Evolutionary conservation across 257 asterid species (phyloP).

Genomic region (Solanum dulcamara): DNA sequence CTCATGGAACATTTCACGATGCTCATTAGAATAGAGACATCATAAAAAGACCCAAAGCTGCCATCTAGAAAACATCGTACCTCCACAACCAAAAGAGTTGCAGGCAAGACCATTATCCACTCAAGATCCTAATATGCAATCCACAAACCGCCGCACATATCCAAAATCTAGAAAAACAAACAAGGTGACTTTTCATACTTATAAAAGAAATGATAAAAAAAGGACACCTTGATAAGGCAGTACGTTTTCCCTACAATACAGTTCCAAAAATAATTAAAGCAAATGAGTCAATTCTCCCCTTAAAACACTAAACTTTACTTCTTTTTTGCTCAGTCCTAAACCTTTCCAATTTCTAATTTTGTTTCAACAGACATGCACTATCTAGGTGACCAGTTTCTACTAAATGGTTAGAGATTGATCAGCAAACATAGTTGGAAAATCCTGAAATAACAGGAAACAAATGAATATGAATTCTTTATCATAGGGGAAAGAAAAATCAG

Average conservation of each 20-base stretch:
- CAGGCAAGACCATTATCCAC: conserved; percentile 55
- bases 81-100: conserved; percentile 70
- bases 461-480: neutral
- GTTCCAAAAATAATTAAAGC: neutral
- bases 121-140: conserved; percentile 69
- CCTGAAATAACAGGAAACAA: neutral
- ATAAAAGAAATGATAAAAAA: conserved; percentile 7
- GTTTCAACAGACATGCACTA: neutral
- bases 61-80: conserved; percentile 65
- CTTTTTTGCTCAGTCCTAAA: neutral
- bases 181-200: conserved; percentile 30
- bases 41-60: conserved; percentile 61
- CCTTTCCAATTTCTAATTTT: neutral
- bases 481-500: neutral
- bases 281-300: neutral
- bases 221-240: conserved; percentile 8
- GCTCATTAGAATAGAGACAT: conserved; percentile 74
- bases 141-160: conserved; percentile 72
- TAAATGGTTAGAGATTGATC: neutral
- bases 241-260: conserved; percentile 3
- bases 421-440: neutral
- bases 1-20: conserved; percentile 67
- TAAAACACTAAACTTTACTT: neutral
- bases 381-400: neutral
- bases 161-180: conserved; percentile 64